Conservation (phyloP, 2,329 filamentous ascomycete species). For the Fonsecaea pugnacius region DNA sequence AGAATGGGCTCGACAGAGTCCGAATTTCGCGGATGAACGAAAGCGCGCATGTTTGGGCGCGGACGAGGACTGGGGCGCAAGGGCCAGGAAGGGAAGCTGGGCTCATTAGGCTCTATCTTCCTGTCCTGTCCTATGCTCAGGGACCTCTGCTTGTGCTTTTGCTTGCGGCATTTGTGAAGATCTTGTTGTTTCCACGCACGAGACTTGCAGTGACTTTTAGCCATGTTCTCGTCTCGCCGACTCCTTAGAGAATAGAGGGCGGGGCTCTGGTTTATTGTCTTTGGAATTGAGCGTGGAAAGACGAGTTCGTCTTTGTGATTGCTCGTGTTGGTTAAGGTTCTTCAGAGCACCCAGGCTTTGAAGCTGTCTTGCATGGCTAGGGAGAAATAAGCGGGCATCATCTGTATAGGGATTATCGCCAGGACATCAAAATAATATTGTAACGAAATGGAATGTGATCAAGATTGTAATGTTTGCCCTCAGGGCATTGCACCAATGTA, state of each 20-base stretch:
- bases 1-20: constrained; percentile 89
- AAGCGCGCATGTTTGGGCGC: constrained; percentile 21
- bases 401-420: not conserved
- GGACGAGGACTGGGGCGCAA: constrained; percentile 34
- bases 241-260: constrained; percentile 5
- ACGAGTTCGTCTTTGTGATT: not conserved
- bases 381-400: not conserved
- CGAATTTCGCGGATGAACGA: constrained; percentile 62
- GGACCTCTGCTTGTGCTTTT: not conserved
- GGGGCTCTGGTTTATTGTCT: not conserved
- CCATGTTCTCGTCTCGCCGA: not conserved
- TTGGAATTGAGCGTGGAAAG: not conserved
- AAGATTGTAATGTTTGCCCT: not conserved
- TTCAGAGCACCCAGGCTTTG: not conserved
- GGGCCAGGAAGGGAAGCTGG: constrained; percentile 36
- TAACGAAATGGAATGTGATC: not conserved
- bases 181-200: not conserved
- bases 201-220: not conserved
- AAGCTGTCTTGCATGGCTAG: not conserved
- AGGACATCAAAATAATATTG: constrained; percentile 3
- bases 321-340: not conserved
- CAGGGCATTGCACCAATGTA: not conserved
- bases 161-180: not conserved
- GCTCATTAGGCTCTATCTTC: constrained; percentile 24
- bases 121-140: not conserved